Percentiles rank a stretch among this genome's conserved stretches.
phyloP scores from a whole-genome alignment of 2,329 filamentous ascomycete genomes.

The Hirsutella rhossiliensis region DNA sequence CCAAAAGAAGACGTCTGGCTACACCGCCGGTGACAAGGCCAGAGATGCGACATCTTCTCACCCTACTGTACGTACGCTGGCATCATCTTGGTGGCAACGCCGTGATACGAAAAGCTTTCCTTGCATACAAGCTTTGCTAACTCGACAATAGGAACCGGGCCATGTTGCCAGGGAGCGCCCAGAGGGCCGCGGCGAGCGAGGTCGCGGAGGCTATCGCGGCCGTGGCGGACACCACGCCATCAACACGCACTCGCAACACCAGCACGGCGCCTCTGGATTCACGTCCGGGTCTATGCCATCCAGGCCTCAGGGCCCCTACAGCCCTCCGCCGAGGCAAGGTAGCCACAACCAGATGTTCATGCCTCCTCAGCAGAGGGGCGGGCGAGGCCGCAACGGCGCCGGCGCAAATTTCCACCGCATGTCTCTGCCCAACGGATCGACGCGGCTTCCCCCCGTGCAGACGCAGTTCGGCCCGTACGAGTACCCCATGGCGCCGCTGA shows the following conservation, averaged over 20 bases:
- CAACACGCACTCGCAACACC: slow-evolving; percentile 22
- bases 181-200: slow-evolving; percentile 27
- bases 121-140: not conserved
- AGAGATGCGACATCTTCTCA: slow-evolving; percentile 24
- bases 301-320: slow-evolving; percentile 27
- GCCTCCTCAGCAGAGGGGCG: slow-evolving; percentile 20
- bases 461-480: slow-evolving; percentile 24
- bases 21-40: slow-evolving; percentile 22
- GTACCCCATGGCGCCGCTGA: slow-evolving; percentile 27
- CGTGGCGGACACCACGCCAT: slow-evolving; percentile 30
- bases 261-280: slow-evolving; percentile 18
- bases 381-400: slow-evolving; percentile 20
- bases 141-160: slow-evolving; percentile 12
- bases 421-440: slow-evolving; percentile 24
- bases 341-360: slow-evolving; percentile 22
- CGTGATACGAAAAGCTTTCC: not conserved
- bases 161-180: slow-evolving; percentile 18
- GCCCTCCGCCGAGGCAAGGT: slow-evolving; percentile 30
- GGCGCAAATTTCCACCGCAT: slow-evolving; percentile 24
- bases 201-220: slow-evolving; percentile 31
- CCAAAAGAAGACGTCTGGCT: slow-evolving; percentile 30
- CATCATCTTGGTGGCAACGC: slow-evolving; percentile 2
- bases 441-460: slow-evolving; percentile 24
- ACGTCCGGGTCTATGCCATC: slow-evolving; percentile 18
- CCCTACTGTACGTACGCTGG: slow-evolving; percentile 25